phyloP scores from a whole-genome alignment of 306 rosid genomes.

The Gastrolobium bilobum region DNA sequence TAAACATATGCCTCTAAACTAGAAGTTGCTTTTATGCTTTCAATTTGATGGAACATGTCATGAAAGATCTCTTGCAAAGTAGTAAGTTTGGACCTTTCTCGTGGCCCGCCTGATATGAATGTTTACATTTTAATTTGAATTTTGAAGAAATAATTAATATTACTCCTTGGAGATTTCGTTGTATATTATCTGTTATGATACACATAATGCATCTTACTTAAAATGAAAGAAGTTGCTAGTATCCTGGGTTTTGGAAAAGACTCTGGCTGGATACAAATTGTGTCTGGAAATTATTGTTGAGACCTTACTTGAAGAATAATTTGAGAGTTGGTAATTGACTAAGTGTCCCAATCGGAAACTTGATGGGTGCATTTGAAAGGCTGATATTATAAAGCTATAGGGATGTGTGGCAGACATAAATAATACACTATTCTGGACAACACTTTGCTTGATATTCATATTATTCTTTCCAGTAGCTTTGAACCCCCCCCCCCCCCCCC shows the following conservation, averaged over 20 bases:
- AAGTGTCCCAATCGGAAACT: background rate
- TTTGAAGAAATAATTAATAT: background rate
- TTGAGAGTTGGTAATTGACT: constrained; percentile 33
- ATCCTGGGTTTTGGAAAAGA: no score
- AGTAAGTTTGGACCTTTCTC: background rate
- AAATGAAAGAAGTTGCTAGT: no score
- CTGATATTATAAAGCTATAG: background rate
- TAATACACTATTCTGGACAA: background rate
- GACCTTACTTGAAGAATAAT: background rate
- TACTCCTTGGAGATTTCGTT: background rate
- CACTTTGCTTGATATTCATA: background rate
- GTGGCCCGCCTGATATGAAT: background rate
- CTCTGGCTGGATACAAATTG: background rate
- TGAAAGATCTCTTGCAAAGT: no score
- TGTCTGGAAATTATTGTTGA: constrained; percentile 7
- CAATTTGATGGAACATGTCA: background rate
- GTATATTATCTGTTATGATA: background rate
- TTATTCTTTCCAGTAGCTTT: constrained; percentile 23
- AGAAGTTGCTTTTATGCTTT: background rate
- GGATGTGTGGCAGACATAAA: constrained; percentile 12
- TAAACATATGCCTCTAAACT: background rate
- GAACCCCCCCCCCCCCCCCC: background rate
- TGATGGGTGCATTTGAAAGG: constrained; percentile 23
- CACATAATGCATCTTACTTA: no score
- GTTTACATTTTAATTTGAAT: background rate